Evolutionary conservation across 768 basidiomycete genomes (phyloP).

Genomic region (Suillus lakei): DNA sequence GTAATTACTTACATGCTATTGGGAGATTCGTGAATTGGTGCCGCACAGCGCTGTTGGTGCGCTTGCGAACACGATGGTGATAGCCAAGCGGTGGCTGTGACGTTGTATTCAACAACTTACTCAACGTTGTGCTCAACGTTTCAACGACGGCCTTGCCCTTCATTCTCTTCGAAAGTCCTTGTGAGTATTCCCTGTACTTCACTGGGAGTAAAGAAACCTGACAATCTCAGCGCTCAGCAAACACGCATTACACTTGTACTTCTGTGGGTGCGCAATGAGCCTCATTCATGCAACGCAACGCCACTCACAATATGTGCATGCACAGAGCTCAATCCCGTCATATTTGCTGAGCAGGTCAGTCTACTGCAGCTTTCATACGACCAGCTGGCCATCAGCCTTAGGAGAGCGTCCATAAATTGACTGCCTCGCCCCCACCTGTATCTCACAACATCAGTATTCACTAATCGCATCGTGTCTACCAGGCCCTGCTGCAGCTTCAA

Average conservation of each 20-base stretch:
- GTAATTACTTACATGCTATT: neutral
- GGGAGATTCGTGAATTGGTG: neutral
- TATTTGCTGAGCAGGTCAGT: slow-evolving; percentile 2
- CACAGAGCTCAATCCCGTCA: neutral
- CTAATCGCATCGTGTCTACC: neutral
- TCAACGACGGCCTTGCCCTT: neutral
- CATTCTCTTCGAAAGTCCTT: neutral
- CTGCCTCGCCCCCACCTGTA: neutral
- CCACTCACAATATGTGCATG: neutral
- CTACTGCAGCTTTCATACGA: neutral
- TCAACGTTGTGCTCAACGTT: neutral
- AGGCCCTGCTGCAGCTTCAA: neutral
- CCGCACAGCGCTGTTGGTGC: neutral
- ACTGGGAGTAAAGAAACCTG: neutral
- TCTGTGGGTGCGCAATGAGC: neutral
- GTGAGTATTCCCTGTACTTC: neutral
- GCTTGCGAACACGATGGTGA: neutral
- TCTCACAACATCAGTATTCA: neutral
- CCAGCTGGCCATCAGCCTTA: neutral
- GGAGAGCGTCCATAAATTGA: neutral
- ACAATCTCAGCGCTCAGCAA: neutral
- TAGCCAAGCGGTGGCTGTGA: neutral
- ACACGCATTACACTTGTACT: neutral
- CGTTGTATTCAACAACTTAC: neutral
- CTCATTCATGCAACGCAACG: neutral